Conservation (phyloP, 2,329 filamentous ascomycete species). For the Ophiocordyceps camponoti-rufipedis region DNA sequence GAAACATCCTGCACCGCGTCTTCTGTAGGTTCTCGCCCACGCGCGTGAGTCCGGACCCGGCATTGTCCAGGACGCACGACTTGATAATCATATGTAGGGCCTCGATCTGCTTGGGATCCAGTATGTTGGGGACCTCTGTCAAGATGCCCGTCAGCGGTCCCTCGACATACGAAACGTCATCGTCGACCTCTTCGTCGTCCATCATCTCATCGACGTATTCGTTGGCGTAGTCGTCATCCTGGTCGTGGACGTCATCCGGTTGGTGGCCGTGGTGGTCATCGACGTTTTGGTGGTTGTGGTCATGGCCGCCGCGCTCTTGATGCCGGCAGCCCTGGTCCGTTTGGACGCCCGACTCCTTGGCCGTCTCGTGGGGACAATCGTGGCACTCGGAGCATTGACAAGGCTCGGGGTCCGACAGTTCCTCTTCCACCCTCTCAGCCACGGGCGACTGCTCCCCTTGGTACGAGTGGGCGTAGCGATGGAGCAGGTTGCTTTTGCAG, state of each 20-base stretch:
- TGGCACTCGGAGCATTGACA: constrained; percentile 15
- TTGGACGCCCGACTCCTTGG: background rate
- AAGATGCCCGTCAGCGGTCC: constrained; percentile 68
- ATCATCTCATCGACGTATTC: constrained; percentile 36
- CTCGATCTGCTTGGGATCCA: constrained; percentile 90
- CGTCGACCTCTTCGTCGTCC: constrained; percentile 50
- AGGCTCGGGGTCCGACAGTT: constrained; percentile 18
- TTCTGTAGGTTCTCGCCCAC: constrained; percentile 74
- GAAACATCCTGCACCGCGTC: constrained; percentile 71
- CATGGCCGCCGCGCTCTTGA: constrained; percentile 12
- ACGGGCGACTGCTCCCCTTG: constrained; percentile 21
- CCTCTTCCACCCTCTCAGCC: constrained; percentile 18
- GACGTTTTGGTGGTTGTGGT: constrained; percentile 10
- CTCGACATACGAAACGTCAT: constrained; percentile 64
- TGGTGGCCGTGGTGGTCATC: constrained; percentile 8
- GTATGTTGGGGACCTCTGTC: constrained; percentile 84
- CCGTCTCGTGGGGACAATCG: background rate
- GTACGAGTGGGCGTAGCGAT: constrained; percentile 31
- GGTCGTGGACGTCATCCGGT: constrained; percentile 14
- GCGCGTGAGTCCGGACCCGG: constrained; percentile 47
- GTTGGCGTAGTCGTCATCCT: constrained; percentile 19
- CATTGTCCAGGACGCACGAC: constrained; percentile 76
- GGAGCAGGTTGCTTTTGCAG: constrained; percentile 40
- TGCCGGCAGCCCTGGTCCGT: constrained; percentile 3
- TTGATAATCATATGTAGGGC: constrained; percentile 95